Evolutionary conservation across 352 stramenopile genomes (phyloP), one percentile per base, ranked within the genome.

Genomic region (Pythium coloratum): DNA sequence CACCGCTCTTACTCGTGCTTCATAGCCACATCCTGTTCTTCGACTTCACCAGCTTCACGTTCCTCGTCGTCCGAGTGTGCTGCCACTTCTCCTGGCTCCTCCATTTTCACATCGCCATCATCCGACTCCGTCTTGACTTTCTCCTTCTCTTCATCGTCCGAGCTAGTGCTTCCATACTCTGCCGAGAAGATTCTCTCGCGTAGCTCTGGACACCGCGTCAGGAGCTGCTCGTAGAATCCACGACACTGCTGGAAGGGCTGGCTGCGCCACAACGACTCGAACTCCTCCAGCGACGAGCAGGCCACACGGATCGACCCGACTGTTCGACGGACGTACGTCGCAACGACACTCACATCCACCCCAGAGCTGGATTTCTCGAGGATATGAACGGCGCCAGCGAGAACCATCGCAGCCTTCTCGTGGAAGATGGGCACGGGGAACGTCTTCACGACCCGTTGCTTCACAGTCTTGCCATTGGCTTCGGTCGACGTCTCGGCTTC

Each of bases 221-320:
- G 59, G 46, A 93, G 70, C n/a, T 65, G 72, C 54, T 91, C 80
- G 55, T 91, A 93, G 33, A 81, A 82, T 14, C 70, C 62, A 20
- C 79, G 84, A 60, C 82, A 91, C 0, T 66, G 64, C 55, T 72
- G 71, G 64, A 91, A 93, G 4, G 76, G 64, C 33, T 72, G 46
- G 38, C 82, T 91, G 33, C 70, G 51, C 82, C 83, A 93, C 32
- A 93, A 57, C n/a, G 66, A 56, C 66, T 88, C 70, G 67, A 93
- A 93, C 56, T 88, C 77, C 13, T 81, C 70, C 36, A 91, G 72
- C 12, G 76, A 80, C 26, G 62, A 71, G 58, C 81, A 90, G 47
- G 61, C 76, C 18, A 18, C 59, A 8, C 81, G 78, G 24, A 88
- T 60, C 0, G 80, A 60, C 12, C 76, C 78, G 32, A 93, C 65